Evolutionary conservation across 768 basidiomycete species (phyloP).

Genomic region (Coprinopsis marcescibilis): DNA sequence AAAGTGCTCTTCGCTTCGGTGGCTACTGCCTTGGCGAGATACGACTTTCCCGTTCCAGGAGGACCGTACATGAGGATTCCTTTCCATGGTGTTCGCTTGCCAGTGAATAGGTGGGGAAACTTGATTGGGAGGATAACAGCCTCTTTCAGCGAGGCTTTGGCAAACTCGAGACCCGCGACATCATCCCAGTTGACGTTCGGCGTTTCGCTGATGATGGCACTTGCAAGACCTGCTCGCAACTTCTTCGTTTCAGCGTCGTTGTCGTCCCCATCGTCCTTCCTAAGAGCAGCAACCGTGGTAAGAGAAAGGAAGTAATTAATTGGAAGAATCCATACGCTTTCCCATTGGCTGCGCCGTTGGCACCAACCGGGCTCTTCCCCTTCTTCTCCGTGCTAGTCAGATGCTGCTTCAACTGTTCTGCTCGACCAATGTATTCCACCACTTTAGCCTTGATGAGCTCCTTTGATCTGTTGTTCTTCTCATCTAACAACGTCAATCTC

Average conservation of each 20-base stretch:
- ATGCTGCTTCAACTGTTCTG: conserved; percentile 88
- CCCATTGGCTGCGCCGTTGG: conserved; percentile 37
- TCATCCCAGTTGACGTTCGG: conserved; percentile 99
- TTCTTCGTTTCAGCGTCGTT: conserved; percentile 94
- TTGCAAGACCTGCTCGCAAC: conserved; percentile 81
- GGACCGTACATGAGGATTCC: conserved; percentile 97
- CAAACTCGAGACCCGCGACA: conserved; percentile 92
- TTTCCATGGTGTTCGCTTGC: conserved; percentile 95
- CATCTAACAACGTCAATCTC: conserved; percentile 20
- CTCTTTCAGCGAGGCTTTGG: conserved; percentile 94
- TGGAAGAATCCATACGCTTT: conserved; percentile 37
- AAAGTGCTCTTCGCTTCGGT: conserved; percentile 99
- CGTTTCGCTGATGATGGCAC: conserved; percentile 87
- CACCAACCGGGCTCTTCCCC: conserved; percentile 42
- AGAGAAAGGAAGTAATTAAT: not conserved
- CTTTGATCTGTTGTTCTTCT: conserved; percentile 91
- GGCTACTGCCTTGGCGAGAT: conserved; percentile 95
- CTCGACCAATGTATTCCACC: conserved; percentile 84
- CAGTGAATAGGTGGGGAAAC: conserved; percentile 97
- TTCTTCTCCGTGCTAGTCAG: conserved; percentile 63
- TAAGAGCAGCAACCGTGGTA: conserved; percentile 12
- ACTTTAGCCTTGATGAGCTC: conserved; percentile 82
- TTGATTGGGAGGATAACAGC: conserved; percentile 99
- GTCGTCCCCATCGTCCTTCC: conserved; percentile 51
- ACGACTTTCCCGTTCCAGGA: conserved; percentile 96